Evolutionary conservation across 169 alveolate genomes (phyloP).

Genomic region (Fabrea salina): DNA sequence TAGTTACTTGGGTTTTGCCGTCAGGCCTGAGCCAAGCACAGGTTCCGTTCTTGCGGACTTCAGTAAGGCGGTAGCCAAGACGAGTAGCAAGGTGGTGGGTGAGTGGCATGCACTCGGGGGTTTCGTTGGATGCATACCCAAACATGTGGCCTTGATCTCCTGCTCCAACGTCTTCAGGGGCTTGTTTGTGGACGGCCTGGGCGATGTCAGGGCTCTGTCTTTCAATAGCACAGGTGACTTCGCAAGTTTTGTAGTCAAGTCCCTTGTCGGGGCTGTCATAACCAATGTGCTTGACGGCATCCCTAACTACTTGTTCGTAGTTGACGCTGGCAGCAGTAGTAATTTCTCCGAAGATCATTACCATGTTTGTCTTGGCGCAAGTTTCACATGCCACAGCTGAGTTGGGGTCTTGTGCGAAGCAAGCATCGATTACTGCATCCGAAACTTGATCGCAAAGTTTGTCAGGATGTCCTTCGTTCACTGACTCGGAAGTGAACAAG

Average conservation of each 20-base stretch:
- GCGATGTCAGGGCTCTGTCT: conserved; percentile 97
- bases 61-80: conserved; percentile 92
- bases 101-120: conserved; percentile 96
- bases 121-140: conserved; percentile 99
- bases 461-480: conserved; percentile 99
- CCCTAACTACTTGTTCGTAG: conserved; percentile 93
- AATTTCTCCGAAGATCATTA: conserved; percentile 98
- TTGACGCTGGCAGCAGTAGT: conserved; percentile 88
- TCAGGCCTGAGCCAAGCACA: conserved; percentile 97
- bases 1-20: conserved; percentile 95
- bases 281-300: conserved; percentile 91
- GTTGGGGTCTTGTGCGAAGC: conserved; percentile 93
- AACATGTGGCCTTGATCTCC: conserved; percentile 99
- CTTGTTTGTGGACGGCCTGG: conserved; percentile 93
- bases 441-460: conserved; percentile 99
- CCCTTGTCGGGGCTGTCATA: conserved; percentile 90
- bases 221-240: conserved; percentile 91
- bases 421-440: conserved; percentile 98
- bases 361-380: conserved; percentile 93
- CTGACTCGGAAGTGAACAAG: conserved; percentile 98
- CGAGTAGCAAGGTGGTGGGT: conserved; percentile 95
- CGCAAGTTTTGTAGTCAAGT: conserved; percentile 93
- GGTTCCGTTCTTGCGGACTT: conserved; percentile 88
- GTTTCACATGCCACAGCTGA: conserved; percentile 94
- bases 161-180: conserved; percentile 96